phyloP scores from a whole-genome alignment of 495 filamentous ascomycete genomes.

The Pyronema domesticum region DNA sequence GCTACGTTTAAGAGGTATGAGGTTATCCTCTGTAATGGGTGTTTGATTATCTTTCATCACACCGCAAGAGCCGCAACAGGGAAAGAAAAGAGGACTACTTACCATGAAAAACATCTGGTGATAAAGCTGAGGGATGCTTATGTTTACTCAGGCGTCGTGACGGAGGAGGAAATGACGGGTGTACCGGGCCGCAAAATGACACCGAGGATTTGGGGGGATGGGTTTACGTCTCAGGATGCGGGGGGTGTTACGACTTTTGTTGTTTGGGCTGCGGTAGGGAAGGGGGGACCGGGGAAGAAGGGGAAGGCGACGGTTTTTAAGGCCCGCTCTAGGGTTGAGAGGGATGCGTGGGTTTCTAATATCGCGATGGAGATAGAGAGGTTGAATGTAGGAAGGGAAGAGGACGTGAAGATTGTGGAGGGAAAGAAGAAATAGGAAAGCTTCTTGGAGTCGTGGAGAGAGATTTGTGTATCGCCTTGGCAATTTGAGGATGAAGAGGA shows the following conservation, averaged over 20 bases:
- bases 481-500: no score
- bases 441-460: not conserved
- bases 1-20: conserved; percentile 43
- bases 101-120: conserved; percentile 41
- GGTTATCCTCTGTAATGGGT: conserved; percentile 46
- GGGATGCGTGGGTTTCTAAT: conserved; percentile 58
- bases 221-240: conserved; percentile 50
- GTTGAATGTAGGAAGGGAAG: conserved; percentile 35
- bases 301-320: conserved; percentile 56
- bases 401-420: conserved; percentile 39
- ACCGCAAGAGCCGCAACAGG: conserved; percentile 41
- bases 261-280: conserved; percentile 41
- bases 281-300: conserved; percentile 39
- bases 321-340: conserved; percentile 49
- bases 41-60: conserved; percentile 44
- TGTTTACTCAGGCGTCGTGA: conserved; percentile 50
- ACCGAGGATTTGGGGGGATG: conserved; percentile 47
- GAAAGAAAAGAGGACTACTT: conserved; percentile 40
- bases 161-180: conserved; percentile 47
- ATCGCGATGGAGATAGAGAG: conserved; percentile 59
- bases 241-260: conserved; percentile 58
- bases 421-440: not conserved
- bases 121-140: conserved; percentile 53
- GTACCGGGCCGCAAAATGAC: conserved; percentile 45
- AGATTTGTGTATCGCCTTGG: not conserved